phyloP scores from a whole-genome alignment of 129 eudicot genomes.

The Lonicera japonica region DNA sequence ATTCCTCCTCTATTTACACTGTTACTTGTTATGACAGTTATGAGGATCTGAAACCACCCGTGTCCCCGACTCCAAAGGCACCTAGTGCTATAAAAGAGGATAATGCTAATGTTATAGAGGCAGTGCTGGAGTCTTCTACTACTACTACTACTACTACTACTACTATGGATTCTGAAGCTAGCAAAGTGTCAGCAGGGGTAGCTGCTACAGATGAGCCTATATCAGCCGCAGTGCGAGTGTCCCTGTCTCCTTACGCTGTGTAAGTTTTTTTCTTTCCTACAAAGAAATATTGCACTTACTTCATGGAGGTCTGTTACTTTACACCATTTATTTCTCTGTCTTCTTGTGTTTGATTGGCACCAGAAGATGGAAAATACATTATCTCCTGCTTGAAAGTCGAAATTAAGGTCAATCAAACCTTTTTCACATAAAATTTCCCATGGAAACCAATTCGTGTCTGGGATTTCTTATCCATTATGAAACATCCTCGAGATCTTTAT shows the following conservation, averaged over 20 bases:
- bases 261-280: conserved; percentile 22
- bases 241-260: conserved; percentile 54
- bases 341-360: too few relatives aligned
- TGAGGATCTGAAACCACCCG: conserved; percentile 78
- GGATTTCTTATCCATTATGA: too few relatives aligned
- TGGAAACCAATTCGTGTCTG: too few relatives aligned
- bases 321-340: too few relatives aligned
- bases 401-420: too few relatives aligned
- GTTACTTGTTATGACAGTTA: conserved; percentile 35
- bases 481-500: background rate
- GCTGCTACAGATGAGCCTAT: conserved; percentile 23
- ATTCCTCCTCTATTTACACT: background rate
- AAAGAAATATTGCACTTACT: too few relatives aligned
- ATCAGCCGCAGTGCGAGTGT: conserved; percentile 17
- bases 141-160: too few relatives aligned
- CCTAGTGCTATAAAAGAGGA: conserved; percentile 41
- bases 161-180: conserved; percentile 26
- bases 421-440: too few relatives aligned
- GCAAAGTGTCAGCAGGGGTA: conserved; percentile 7
- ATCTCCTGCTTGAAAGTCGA: too few relatives aligned
- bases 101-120: conserved; percentile 12
- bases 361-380: too few relatives aligned
- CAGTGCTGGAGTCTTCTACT: conserved; percentile 22
- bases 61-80: conserved; percentile 57
- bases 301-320: too few relatives aligned